Base-by-base conservation (phyloP, 306 rosid species). In the Mimosa bimucronata region DNA sequence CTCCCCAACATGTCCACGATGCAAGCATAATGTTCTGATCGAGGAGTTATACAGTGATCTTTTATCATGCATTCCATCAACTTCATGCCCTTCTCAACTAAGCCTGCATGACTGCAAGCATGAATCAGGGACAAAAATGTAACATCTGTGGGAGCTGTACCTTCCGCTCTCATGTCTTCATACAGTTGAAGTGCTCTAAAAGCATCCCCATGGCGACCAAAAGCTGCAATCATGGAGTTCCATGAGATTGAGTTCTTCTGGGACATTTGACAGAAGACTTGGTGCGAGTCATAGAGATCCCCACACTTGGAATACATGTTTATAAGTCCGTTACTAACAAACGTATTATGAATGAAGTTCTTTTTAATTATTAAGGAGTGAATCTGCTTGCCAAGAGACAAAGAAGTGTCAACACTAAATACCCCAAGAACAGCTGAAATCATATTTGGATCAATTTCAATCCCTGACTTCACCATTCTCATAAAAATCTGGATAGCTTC, bases 281-380 rank as follows among this genome's bases (percentile, higher is more conserved):
- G 87, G 74, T 85, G 71, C 0, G 97, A 94, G 29, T 87, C 97
- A 40, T 74, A 70, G 82, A 94, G 55, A 73, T 93, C 92, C 41
- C 97, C 97, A 44, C 92, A 91, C 83, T 92, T 94, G 66, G 98
- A 92, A 75, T 94, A 92, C 98, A 94, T 92, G 83, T 92, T 94
- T 85, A 94, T 83, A 50, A 94, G 94, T 66, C 98, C 98, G 83
- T 94, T 94, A 48, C 83, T 58, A 46, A 90, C 97, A 80, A 81
- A 94, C 69, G 85, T 83, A 82, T 94, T 94, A 52, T 52, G 74
- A 80, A 74, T 66, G 76, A 92, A 91, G 79, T 83, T 90, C 83
- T 82, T 92, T 69, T 90, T 94, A 66, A 91, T 66, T 61, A 85
- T 58, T 62, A 90, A 81, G 69, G 91, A 82, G 79, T 94, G 97